phyloP scores from a whole-genome alignment of 2,329 filamentous ascomycete species.

The Fusarium poae region DNA sequence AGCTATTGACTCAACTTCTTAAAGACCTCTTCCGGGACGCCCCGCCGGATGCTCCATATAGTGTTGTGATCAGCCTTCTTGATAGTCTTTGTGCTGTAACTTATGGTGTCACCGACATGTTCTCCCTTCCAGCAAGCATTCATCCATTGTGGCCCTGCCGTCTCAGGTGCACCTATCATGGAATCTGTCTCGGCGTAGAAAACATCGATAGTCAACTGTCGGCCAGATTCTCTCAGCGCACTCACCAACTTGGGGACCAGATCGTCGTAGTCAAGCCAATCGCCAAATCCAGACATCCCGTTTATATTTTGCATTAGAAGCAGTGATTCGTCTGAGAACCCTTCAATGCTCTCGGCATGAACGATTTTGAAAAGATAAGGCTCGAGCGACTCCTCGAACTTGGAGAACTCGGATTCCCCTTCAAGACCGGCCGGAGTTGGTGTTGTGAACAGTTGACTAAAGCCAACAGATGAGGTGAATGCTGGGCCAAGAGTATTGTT shows the following conservation, averaged over 20 bases:
- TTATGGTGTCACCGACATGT: neutral
- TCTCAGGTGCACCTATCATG: slow-evolving; percentile 14
- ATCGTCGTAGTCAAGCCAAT: slow-evolving; percentile 30
- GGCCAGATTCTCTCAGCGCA: neutral
- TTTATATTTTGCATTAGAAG: slow-evolving; percentile 33
- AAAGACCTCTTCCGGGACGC: slow-evolving; percentile 12
- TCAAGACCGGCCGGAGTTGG: neutral
- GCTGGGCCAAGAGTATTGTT: slow-evolving; percentile 16
- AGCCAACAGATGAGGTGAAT: slow-evolving; percentile 14
- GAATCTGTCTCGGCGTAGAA: slow-evolving; percentile 29
- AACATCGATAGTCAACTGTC: slow-evolving; percentile 11
- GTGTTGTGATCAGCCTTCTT: slow-evolving; percentile 14
- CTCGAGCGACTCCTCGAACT: slow-evolving; percentile 10
- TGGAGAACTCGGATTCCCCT: neutral
- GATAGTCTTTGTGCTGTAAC: slow-evolving; percentile 1
- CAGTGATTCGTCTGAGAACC: slow-evolving; percentile 19
- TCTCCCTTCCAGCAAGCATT: slow-evolving; percentile 17
- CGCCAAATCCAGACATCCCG: slow-evolving; percentile 7
- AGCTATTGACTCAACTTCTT: neutral
- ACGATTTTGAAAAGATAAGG: slow-evolving; percentile 13
- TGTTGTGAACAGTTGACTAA: slow-evolving; percentile 16
- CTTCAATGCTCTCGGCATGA: slow-evolving; percentile 9
- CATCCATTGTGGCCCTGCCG: slow-evolving; percentile 14
- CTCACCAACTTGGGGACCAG: slow-evolving; percentile 7
- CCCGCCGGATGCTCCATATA: slow-evolving; percentile 13